Conservation (phyloP, 768 basidiomycete species). For the Leucocoprinus birnbaumii region DNA sequence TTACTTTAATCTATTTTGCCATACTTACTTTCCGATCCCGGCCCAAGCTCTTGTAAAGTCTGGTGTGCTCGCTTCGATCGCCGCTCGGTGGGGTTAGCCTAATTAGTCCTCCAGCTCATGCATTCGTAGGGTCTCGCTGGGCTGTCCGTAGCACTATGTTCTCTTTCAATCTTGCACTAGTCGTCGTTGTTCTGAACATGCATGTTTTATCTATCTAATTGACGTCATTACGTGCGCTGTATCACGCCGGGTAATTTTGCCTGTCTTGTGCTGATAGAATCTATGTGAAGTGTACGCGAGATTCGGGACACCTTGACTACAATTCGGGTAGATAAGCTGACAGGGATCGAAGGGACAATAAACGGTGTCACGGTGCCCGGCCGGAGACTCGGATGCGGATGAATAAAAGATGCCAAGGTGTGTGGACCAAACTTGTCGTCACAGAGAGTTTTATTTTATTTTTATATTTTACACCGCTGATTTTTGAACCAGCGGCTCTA, state of each 20-base stretch:
- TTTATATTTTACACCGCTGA: conserved; percentile 7
- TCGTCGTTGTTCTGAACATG: neutral
- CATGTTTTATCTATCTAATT: neutral
- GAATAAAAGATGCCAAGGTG: neutral
- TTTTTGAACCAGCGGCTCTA: conserved; percentile 5
- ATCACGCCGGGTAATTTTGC: too few relatives aligned
- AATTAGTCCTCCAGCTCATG: neutral
- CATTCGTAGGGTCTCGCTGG: neutral
- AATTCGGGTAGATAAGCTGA: neutral
- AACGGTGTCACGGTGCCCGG: neutral
- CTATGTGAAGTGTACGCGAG: neutral
- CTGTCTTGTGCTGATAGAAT: neutral
- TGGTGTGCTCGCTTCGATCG: neutral
- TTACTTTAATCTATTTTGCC: neutral
- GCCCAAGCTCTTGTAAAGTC: neutral
- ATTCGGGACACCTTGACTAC: too few relatives aligned
- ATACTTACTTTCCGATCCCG: neutral
- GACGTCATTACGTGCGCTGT: neutral
- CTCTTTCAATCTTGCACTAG: neutral
- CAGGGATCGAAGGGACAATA: neutral
- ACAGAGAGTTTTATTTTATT: conserved; percentile 11
- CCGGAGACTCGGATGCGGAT: conserved; percentile 2
- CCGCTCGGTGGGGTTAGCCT: neutral
- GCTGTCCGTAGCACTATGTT: neutral
- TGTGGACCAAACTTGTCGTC: conserved; percentile 2